A percentile compares a stretch with the other conserved stretches of the same genome.
Conservation (phyloP, 768 basidiomycete genomes). For the Tremella fuciformis region DNA sequence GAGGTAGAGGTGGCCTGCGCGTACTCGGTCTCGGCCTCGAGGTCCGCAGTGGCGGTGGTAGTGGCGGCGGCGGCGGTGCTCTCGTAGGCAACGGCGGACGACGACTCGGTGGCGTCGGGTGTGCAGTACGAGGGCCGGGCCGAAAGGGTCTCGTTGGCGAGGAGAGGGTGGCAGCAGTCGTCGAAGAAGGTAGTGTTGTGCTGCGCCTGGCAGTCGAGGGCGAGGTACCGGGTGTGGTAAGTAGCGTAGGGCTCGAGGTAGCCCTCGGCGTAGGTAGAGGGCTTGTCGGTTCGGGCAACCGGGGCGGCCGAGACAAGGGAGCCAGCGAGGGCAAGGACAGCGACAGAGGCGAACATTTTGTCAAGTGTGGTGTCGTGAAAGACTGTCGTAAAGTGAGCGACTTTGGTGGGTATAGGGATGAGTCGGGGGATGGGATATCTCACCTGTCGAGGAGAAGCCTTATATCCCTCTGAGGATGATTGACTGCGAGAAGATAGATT, state of each 20-base stretch:
- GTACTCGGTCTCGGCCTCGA: slow-evolving; percentile 25
- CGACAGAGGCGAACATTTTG: slow-evolving; percentile 16
- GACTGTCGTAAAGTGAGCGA: no score
- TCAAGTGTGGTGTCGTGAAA: no score
- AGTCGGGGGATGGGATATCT: no score
- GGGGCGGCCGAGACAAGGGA: slow-evolving; percentile 25
- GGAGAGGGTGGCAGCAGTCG: slow-evolving; percentile 68
- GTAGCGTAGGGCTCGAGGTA: slow-evolving; percentile 50
- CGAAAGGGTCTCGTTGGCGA: slow-evolving; percentile 60
- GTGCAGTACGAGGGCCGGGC: slow-evolving; percentile 60
- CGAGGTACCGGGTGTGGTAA: slow-evolving; percentile 64
- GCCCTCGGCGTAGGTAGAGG: slow-evolving; percentile 39
- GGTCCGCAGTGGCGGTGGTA: slow-evolving; percentile 20
- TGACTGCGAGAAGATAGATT: no score
- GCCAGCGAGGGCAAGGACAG: slow-evolving; percentile 31
- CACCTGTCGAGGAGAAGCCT: no score
- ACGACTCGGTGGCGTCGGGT: slow-evolving; percentile 49
- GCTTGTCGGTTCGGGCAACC: slow-evolving; percentile 24
- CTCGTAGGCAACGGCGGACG: slow-evolving; percentile 24
- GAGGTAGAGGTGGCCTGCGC: slow-evolving; percentile 23
- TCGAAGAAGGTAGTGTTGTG: slow-evolving; percentile 60
- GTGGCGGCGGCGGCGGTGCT: slow-evolving; percentile 30
- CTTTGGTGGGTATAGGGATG: no score
- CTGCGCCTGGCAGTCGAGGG: slow-evolving; percentile 57
- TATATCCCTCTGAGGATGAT: no score